These are phyloP conservation scores for Aureobasidium leucospermi DNA, from an alignment of 2,329 filamentous ascomycete genomes.

Conservation along the genomic window DNA sequence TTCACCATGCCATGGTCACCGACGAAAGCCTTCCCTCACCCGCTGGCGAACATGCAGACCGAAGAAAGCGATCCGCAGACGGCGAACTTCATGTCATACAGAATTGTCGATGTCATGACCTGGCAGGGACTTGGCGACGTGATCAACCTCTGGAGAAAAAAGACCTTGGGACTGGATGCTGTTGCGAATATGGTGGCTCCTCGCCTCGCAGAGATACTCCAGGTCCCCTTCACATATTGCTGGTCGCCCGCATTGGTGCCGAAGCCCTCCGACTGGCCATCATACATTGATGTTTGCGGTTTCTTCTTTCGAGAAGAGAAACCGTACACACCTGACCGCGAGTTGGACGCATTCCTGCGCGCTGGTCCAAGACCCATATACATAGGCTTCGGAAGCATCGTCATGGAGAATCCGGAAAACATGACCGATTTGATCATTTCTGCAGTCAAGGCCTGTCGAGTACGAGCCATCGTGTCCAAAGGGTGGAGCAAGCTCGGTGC, in stretches of 20 bases:
- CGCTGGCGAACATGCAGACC: conserved; percentile 68
- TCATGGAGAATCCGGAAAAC: conserved; percentile 28
- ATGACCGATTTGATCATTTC: conserved; percentile 31
- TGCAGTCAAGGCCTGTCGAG: conserved; percentile 19
- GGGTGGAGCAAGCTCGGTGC: conserved; percentile 32
- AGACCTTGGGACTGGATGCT: conserved; percentile 13
- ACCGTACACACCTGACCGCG: conserved; percentile 6
- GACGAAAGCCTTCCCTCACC: conserved; percentile 49
- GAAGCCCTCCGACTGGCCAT: conserved; percentile 64
- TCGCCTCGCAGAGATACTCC: not conserved
- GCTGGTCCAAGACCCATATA: conserved; percentile 14
- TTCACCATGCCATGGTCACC: conserved; percentile 67
- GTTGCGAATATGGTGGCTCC: not conserved
- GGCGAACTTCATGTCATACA: conserved; percentile 77
- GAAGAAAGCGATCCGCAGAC: conserved; percentile 68
- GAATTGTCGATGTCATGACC: conserved; percentile 81
- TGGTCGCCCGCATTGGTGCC: conserved; percentile 71
- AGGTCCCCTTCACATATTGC: conserved; percentile 23
- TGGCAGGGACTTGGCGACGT: conserved; percentile 60
- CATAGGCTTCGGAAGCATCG: conserved; percentile 17
- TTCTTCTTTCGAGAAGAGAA: conserved; percentile 13
- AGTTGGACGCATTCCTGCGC: conserved; percentile 9
- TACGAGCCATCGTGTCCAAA: conserved; percentile 31
- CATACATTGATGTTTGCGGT: conserved; percentile 55
- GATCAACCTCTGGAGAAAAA: conserved; percentile 13